A percentile compares a stretch with the other conserved stretches of the same genome.
Evolutionary conservation across 2,329 filamentous ascomycete species (phyloP).

Genomic region (Fusarium tupiense): DNA sequence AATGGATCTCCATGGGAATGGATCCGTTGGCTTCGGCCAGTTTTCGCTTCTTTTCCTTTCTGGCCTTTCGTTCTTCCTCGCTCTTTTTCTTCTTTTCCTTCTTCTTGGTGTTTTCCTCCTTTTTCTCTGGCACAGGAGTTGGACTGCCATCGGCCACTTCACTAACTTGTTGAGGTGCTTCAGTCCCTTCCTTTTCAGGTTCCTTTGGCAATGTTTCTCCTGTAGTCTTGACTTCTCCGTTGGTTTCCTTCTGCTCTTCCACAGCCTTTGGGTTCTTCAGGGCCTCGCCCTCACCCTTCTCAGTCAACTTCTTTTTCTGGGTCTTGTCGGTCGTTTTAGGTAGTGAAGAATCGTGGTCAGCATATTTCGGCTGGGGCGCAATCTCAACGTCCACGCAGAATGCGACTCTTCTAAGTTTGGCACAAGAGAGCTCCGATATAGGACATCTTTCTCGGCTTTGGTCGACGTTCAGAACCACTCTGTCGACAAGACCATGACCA

Average conservation of each 20-base stretch:
- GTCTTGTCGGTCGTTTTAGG: slow-evolving; percentile 56
- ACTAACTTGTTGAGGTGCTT: slow-evolving; percentile 37
- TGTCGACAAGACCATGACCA: slow-evolving; percentile 77
- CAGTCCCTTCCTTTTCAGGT: slow-evolving; percentile 49
- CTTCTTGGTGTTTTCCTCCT: slow-evolving; percentile 69
- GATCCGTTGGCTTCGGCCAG: slow-evolving; percentile 88
- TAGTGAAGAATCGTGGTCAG: slow-evolving; percentile 63
- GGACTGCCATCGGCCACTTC: slow-evolving; percentile 41
- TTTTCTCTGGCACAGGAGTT: slow-evolving; percentile 35
- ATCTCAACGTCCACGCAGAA: slow-evolving; percentile 99
- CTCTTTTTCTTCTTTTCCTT: slow-evolving; percentile 97
- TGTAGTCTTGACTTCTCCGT: slow-evolving; percentile 52
- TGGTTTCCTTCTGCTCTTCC: slow-evolving; percentile 59
- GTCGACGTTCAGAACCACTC: slow-evolving; percentile 87
- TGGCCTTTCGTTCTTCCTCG: slow-evolving; percentile 90
- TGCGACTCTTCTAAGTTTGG: slow-evolving; percentile 85
- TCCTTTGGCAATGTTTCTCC: slow-evolving; percentile 54
- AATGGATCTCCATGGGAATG: slow-evolving; percentile 83
- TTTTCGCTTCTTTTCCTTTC: slow-evolving; percentile 87
- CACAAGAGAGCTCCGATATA: slow-evolving; percentile 80
- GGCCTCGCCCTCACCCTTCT: slow-evolving; percentile 78
- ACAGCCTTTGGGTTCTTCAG: slow-evolving; percentile 72
- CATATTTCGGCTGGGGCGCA: slow-evolving; percentile 83
- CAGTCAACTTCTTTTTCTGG: slow-evolving; percentile 70
- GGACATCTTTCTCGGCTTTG: slow-evolving; percentile 80